A percentile compares a stretch with the other conserved stretches of the same genome.
These are phyloP conservation scores for Fraxinus cuspidata DNA, from an alignment of 257 asterid genomes.

Conservation along the genomic window DNA sequence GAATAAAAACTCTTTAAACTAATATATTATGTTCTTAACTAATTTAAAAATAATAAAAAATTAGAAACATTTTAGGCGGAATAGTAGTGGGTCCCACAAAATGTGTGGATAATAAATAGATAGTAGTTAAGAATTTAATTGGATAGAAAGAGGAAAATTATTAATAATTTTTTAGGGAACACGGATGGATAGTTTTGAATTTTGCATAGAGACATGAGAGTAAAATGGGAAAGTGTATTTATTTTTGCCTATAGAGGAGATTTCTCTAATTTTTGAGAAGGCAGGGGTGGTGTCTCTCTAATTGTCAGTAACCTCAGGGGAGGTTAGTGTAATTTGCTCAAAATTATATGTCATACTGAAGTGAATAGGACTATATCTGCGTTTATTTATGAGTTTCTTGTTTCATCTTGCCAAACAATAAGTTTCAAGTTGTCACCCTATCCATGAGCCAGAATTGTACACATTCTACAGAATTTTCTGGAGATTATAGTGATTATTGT, in stretches of 20 bases:
- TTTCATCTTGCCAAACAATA: not conserved
- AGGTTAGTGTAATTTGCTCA: not conserved
- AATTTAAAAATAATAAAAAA: not conserved
- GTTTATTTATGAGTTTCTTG: not conserved
- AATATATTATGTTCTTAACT: not conserved
- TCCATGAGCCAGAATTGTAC: not conserved
- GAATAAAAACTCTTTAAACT: not conserved
- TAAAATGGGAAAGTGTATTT: not conserved
- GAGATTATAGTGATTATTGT: not conserved
- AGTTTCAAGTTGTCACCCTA: not conserved
- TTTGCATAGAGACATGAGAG: not conserved
- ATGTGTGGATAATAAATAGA: too few species aligned
- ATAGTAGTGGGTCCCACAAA: too few species aligned
- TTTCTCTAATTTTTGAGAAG: too few species aligned
- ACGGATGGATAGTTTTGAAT: too few species aligned
- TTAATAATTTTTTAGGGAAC: too few species aligned
- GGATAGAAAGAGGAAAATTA: too few species aligned
- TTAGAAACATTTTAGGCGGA: too few species aligned
- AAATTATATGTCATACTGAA: constrained; percentile 1
- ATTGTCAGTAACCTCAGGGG: not conserved
- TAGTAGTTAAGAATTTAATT: too few species aligned
- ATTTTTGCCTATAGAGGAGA: not conserved
- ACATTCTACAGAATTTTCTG: not conserved
- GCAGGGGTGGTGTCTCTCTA: too few species aligned
- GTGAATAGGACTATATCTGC: not conserved